A percentile compares a stretch with the other conserved stretches of the same genome.
These are phyloP conservation scores for Pleochaeta shiraiana DNA, from an alignment of 2,329 filamentous ascomycete genomes.

Conservation along the genomic window DNA sequence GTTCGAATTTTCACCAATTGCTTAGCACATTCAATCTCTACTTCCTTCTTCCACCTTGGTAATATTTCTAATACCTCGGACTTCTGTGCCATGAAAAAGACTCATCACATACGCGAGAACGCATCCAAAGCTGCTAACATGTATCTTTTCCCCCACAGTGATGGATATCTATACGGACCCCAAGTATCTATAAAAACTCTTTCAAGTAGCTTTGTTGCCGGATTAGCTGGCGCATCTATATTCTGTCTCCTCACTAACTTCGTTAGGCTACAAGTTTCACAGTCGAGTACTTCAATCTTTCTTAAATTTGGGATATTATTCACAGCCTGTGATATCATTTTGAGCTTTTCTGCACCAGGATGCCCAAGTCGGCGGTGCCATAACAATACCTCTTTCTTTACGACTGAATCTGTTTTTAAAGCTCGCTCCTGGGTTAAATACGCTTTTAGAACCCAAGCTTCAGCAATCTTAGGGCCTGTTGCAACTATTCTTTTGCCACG, in stretches of 20 bases:
- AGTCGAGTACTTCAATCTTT: neutral
- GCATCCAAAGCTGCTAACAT: neutral
- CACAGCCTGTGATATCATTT: neutral
- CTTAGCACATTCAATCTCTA: too few relatives aligned
- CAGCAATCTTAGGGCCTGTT: neutral
- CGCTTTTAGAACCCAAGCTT: neutral
- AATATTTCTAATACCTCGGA: too few relatives aligned
- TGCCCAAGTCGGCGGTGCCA: too few relatives aligned
- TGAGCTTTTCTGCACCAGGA: neutral
- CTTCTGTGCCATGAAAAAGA: neutral
- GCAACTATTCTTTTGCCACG: neutral
- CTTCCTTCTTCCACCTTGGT: too few relatives aligned
- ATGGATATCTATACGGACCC: neutral
- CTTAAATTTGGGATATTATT: neutral
- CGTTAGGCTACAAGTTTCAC: neutral
- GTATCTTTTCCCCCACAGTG: neutral
- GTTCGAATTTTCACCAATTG: too few relatives aligned
- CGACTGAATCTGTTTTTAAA: neutral
- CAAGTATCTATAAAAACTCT: constrained; percentile 2
- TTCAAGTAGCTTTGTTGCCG: neutral
- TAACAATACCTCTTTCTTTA: too few relatives aligned
- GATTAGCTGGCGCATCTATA: neutral
- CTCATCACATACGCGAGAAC: neutral
- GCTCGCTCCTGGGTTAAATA: neutral
- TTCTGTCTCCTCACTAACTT: too few relatives aligned